Base-by-base conservation (phyloP, 1,284 basidiomycete genomes). In the Pseudozyma thailandica region DNA sequence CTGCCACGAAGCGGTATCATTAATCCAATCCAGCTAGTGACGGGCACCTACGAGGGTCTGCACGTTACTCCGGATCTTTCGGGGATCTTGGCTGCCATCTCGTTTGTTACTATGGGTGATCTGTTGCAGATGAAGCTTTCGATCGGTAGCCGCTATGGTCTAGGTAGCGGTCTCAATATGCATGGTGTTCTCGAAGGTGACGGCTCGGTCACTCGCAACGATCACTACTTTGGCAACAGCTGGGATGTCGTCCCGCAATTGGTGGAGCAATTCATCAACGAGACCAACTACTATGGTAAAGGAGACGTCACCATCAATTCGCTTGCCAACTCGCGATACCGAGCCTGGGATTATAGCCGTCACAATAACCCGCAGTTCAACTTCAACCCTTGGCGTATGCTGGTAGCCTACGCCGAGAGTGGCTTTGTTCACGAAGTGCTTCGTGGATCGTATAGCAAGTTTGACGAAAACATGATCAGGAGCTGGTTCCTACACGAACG, bases 51-150 rank as follows among this genome's bases (percentile, higher is more conserved):
- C 21, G 15, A 53, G 1, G 65, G 58, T 13, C 77, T 82, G 55
- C 75, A 77, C 37, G 66, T 83, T 28, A 71, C 54, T 9, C 72
- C 75, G 10, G 83, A 83, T 49, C 62, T 82, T 20, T 61, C 73
- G 8, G 62, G 46, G 1, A 47, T 83, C 20, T 60, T 84, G n/a
- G 61, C 58, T 27, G 76, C 74, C 13, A 65, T 74, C 33, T 47
- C 75, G 23, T 78, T 80, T 52, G 73, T 76, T 43, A 81, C 80
- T 6, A 23, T 60, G 33, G 63, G 63, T 20, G 81, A 84, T 58
- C 58, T 77, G 23, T 48, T 66, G 35, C 74, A 72, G 50, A 42
- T 56, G 48, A 61, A 70, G 59, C 52, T 62, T 25, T 70, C 71
- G 20, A 73, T 73, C 38, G 71, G 71, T 31, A 56, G 43, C 31